Evolutionary conservation across 805 yeast species (phyloP).

Genomic region (Cyberlindnera japonica): DNA sequence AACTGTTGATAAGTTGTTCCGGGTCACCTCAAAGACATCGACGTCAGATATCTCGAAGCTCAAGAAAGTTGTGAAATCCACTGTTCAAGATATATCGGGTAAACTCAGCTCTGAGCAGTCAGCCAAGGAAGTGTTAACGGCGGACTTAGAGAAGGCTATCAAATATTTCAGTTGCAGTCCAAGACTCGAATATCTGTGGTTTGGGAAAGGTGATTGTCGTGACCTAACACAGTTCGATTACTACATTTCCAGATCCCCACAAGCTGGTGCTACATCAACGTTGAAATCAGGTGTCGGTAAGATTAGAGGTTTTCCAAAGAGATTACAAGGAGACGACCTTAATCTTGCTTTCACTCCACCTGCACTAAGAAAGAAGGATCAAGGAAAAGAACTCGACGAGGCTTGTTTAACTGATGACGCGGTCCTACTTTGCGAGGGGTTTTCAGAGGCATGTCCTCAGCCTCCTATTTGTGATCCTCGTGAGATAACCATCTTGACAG

Average conservation of each 20-base stretch:
- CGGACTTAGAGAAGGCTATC: conserved; percentile 32
- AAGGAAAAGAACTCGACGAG: background rate
- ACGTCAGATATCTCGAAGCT: conserved; percentile 45
- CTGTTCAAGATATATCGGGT: conserved; percentile 63
- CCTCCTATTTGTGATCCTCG: background rate
- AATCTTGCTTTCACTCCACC: no score
- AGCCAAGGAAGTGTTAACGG: conserved; percentile 37
- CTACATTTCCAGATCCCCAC: conserved; percentile 8
- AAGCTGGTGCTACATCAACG: conserved; percentile 13
- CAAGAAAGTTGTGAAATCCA: conserved; percentile 65
- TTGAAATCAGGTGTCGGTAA: conserved; percentile 27
- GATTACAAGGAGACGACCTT: conserved; percentile 23
- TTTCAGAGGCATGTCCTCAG: background rate
- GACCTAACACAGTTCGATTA: conserved; percentile 29
- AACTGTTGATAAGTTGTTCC: conserved; percentile 48
- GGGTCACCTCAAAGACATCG: conserved; percentile 42
- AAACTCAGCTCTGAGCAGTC: conserved; percentile 32
- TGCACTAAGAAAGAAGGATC: conserved; percentile 5
- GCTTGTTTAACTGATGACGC: background rate
- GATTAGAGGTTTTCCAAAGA: conserved; percentile 24
- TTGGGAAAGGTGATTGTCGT: conserved; percentile 43
- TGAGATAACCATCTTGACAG: conserved; percentile 7
- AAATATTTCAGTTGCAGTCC: conserved; percentile 30
- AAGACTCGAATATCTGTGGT: conserved; percentile 42
- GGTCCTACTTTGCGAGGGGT: background rate